These are phyloP conservation scores for Kwoniella heveanensis DNA, from an alignment of 768 basidiomycete genomes.

Conservation along the genomic window DNA sequence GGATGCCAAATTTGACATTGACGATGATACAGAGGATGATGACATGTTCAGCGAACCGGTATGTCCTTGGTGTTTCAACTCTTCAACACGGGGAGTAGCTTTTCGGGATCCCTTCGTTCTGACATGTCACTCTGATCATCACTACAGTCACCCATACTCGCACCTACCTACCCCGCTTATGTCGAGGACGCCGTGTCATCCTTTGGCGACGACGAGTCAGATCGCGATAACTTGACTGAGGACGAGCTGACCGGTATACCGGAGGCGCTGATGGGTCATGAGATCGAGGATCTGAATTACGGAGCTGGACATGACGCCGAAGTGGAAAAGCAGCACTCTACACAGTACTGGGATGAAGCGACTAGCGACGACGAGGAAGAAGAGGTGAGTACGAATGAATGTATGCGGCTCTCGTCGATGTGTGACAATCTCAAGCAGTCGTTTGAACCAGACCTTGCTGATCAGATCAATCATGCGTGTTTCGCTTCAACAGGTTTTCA, in stretches of 20 bases:
- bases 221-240: constrained; percentile 30
- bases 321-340: constrained; percentile 20
- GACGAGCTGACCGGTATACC: constrained; percentile 37
- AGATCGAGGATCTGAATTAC: constrained; percentile 50
- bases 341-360: constrained; percentile 33
- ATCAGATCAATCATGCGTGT: too few species aligned
- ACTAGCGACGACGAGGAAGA: constrained; percentile 42
- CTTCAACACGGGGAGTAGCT: too few species aligned
- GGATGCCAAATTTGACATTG: constrained; percentile 44
- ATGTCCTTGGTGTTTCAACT: neutral
- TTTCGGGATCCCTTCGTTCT: constrained; percentile 1
- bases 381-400: constrained; percentile 27
- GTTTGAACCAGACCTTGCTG: too few species aligned
- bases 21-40: constrained; percentile 11
- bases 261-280: constrained; percentile 44
- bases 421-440: too few species aligned
- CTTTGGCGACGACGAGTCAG: constrained; percentile 46
- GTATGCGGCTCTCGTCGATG: neutral
- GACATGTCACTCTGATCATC: neutral
- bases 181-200: constrained; percentile 35
- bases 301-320: constrained; percentile 42
- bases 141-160: constrained; percentile 12
- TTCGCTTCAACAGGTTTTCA: constrained; percentile 46
- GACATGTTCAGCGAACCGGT: constrained; percentile 12
- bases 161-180: constrained; percentile 10